Evolutionary conservation across 768 basidiomycete genomes (phyloP).

Genomic region (Boletus reticuloceps): DNA sequence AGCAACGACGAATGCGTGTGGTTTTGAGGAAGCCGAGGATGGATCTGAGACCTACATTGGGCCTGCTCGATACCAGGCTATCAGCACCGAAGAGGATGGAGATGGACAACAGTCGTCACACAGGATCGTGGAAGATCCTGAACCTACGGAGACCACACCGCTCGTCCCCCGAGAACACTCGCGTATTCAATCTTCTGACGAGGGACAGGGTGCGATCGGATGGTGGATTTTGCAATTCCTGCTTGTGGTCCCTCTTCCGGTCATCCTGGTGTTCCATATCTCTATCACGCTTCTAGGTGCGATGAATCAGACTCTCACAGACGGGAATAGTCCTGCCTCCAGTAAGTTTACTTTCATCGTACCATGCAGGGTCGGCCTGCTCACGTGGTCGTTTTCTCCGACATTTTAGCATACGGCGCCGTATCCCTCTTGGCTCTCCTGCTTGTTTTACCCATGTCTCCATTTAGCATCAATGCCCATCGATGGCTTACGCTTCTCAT

Average conservation of each 20-base stretch:
- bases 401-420: constrained; percentile 46
- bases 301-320: constrained; percentile 56
- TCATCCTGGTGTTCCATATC: constrained; percentile 53
- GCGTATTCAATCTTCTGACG: constrained; percentile 1
- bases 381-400: not conserved
- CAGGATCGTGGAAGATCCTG: constrained; percentile 35
- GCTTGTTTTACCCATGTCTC: constrained; percentile 57
- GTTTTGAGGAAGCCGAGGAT: constrained; percentile 7
- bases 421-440: constrained; percentile 47
- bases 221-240: constrained; percentile 64
- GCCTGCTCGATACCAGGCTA: constrained; percentile 27
- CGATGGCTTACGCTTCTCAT: constrained; percentile 35
- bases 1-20: constrained; percentile 23
- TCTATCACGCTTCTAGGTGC: constrained; percentile 44
- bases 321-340: constrained; percentile 50
- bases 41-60: constrained; percentile 12
- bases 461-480: constrained; percentile 58
- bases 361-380: not conserved
- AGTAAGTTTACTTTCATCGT: constrained; percentile 38
- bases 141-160: constrained; percentile 57
- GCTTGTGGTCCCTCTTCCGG: constrained; percentile 50
- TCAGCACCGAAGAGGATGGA: constrained; percentile 11
- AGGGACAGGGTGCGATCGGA: constrained; percentile 26
- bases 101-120: constrained; percentile 9
- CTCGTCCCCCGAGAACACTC: constrained; percentile 40